Evolutionary conservation across 139 green algal species (phyloP), one percentile per base, ranked within the genome.

Genomic region (Picochlorum costavermella): DNA sequence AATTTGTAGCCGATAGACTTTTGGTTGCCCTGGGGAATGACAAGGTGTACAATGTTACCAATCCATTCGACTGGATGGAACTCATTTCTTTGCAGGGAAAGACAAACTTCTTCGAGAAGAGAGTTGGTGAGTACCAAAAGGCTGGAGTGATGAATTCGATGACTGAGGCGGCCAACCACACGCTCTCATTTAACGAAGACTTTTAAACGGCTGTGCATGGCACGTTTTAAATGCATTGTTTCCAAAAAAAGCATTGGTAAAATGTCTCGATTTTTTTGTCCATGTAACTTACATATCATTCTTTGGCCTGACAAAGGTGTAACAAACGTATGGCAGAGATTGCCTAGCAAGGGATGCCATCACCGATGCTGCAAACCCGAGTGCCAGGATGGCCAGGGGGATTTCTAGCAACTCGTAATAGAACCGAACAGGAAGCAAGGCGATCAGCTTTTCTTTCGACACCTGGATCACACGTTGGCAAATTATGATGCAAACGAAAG

Each of bases 21-120:
- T 84, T 99, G 59, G 77, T 95, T 60, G 80, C 85, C 6, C 78
- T 98, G 60, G 85, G 86, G 30, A 77, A 69, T 63, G 71, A 79
- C n/a, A 95, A 94, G 81, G 33, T 74, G 53, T 96, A 87, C 74
- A 87, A 90, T 58, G 73, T 71, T 13, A 20, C 40, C 25, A 96
- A 96, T 75, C 91, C 91, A 13, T 97, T 98, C 63, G 89, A 96
- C 64, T 98, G 84, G 83, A 98, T 98, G 92, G 91, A 98, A 76
- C 73, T 89, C 40, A 91, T 98, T 55, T 91, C 82, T 33, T 70
- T 94, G 14, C 81, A 95, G 61, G 87, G 83, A 58, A 92, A 96
- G 80, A 96, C 90, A 61, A 96, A 96, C 81, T 96, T 98, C 72
- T 96, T 96, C 68, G 92, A 96, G 81, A 91, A 92, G 77, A 82